These are phyloP conservation scores for Fraxinus latifolia DNA, from an alignment of 305 asterid genomes.

Conservation along the genomic window DNA sequence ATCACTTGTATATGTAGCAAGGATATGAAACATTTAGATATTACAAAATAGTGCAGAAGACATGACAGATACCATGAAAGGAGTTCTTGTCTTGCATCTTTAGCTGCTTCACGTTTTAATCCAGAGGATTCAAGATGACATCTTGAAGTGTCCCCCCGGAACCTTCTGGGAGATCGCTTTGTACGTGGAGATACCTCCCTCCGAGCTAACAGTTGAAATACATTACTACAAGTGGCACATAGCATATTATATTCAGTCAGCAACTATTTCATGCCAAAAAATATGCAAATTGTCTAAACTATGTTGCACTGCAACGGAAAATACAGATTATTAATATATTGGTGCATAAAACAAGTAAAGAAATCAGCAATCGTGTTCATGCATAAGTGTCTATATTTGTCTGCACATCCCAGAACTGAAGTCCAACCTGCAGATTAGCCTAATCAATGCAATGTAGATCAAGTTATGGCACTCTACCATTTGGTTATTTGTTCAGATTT, in stretches of 20 bases:
- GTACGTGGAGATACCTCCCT: slow-evolving; percentile 83
- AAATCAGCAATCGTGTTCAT: background rate
- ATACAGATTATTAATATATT: background rate
- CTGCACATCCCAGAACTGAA: background rate
- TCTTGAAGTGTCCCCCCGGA: slow-evolving; percentile 58
- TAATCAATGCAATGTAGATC: background rate
- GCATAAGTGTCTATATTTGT: slow-evolving; percentile 1
- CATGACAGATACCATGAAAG: slow-evolving; percentile 69
- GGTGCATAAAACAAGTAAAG: background rate
- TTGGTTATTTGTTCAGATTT: background rate
- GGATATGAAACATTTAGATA: background rate
- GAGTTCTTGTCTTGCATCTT: slow-evolving; percentile 75
- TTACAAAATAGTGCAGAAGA: background rate
- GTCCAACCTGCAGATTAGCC: background rate
- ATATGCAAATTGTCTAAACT: background rate
- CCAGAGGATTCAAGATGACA: slow-evolving; percentile 38
- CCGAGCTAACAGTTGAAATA: slow-evolving; percentile 60
- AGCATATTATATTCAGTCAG: slow-evolving; percentile 23
- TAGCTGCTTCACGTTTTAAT: slow-evolving; percentile 46
- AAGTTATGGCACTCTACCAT: background rate
- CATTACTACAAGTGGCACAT: slow-evolving; percentile 53
- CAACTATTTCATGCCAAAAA: slow-evolving; percentile 1
- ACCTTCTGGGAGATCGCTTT: slow-evolving; percentile 60
- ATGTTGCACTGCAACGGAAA: background rate
- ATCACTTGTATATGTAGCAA: slow-evolving; percentile 1